These are phyloP conservation scores for Globisporangium sylvaticum DNA, from an alignment of 352 stramenopile genomes.

Conservation along the genomic window DNA sequence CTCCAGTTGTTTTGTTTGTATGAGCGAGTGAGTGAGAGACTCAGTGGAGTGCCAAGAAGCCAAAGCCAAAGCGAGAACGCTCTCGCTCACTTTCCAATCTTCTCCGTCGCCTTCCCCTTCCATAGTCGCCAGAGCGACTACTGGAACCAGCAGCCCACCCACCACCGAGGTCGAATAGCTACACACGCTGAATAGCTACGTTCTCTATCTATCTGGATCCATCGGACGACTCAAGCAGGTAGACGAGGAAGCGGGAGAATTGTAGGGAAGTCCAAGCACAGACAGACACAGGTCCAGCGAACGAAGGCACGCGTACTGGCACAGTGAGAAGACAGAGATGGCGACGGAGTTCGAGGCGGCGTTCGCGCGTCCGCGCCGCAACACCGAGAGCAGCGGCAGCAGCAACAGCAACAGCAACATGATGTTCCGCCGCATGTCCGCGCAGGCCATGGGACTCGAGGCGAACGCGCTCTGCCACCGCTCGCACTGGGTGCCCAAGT, in stretches of 20 bases:
- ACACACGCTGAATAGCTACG: neutral
- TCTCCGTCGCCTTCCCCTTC: neutral
- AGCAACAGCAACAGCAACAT: slow-evolving; percentile 5
- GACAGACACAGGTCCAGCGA: neutral
- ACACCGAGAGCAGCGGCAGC: slow-evolving; percentile 3
- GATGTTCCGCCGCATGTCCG: slow-evolving; percentile 58
- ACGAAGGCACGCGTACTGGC: neutral
- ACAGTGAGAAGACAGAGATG: neutral
- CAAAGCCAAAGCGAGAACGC: neutral
- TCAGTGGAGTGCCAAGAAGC: neutral
- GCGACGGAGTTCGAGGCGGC: neutral
- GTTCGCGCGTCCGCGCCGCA: slow-evolving; percentile 2
- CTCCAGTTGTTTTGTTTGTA: neutral
- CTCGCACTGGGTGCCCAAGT: slow-evolving; percentile 77
- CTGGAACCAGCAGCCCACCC: neutral
- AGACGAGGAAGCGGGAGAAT: neutral
- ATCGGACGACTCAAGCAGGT: neutral
- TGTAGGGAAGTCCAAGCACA: neutral
- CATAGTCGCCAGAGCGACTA: neutral
- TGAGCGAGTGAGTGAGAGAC: neutral
- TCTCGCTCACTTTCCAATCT: slow-evolving; percentile 6
- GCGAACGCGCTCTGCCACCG: slow-evolving; percentile 61
- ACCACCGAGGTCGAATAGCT: neutral
- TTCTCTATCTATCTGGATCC: neutral
- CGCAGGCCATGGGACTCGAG: slow-evolving; percentile 65